Conservation (phyloP, 108 stramenopile species). For the Chaetoceros muelleri region DNA sequence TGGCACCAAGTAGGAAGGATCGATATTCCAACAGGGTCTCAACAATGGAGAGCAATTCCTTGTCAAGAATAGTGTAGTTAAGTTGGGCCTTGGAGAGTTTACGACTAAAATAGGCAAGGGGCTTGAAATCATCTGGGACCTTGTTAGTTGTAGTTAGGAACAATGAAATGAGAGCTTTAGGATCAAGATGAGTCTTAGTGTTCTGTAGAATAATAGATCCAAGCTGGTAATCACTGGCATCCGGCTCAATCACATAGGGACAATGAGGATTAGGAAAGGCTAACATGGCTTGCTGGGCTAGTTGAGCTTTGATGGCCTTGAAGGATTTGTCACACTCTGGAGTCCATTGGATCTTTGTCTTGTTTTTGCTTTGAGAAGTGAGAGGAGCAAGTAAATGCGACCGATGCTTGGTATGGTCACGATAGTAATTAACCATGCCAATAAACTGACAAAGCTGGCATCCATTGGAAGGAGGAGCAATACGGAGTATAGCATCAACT, state of each 20-base stretch:
- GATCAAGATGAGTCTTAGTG: too few relatives aligned
- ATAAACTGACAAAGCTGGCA: constrained; percentile 27
- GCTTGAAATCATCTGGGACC: constrained; percentile 15
- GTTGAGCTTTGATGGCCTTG: constrained; percentile 27
- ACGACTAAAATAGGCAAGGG: constrained; percentile 24
- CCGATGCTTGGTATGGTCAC: constrained; percentile 20
- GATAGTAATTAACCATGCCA: constrained; percentile 35
- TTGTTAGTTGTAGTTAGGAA: too few relatives aligned
- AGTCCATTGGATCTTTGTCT: background rate
- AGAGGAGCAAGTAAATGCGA: constrained; percentile 22
- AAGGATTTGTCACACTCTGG: constrained; percentile 17
- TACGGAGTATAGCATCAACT: constrained; percentile 20
- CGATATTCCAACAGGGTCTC: constrained; percentile 26
- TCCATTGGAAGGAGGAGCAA: constrained; percentile 12
- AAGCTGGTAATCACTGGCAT: constrained; percentile 32
- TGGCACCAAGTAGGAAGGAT: constrained; percentile 18
- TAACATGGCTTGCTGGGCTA: constrained; percentile 20
- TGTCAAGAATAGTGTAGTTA: constrained; percentile 30
- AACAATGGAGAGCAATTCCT: constrained; percentile 30
- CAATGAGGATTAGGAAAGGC: constrained; percentile 27
- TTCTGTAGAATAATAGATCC: constrained; percentile 31
- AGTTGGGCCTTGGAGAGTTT: constrained; percentile 26
- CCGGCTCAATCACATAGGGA: constrained; percentile 34
- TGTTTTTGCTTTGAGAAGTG: constrained; percentile 4
- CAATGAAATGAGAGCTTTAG: too few relatives aligned